Evolutionary conservation across 169 alveolate species (phyloP), one percentile per base, ranked within the genome.

Genomic region (Blepharisma undulans): DNA sequence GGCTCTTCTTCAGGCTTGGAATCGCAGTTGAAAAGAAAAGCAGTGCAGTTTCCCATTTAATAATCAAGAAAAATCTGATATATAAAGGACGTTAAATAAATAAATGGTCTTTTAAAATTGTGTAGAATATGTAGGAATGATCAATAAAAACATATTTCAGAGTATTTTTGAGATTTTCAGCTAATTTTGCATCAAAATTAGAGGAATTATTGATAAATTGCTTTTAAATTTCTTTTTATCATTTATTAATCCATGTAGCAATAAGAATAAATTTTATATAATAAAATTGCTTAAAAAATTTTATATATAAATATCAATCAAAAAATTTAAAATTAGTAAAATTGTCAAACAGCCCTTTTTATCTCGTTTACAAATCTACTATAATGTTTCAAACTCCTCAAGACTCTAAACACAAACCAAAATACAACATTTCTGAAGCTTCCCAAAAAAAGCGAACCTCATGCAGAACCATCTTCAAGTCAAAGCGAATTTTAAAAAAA

Each of bases 1-100:
- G 66, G 66, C 10, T 48, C 66, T 48, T 48, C 66, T 48, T 48
- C 66, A 48, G 66, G 66, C 66, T 74, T 74, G 29, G 80, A 74
- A 29, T 74, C 80, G 16, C 80, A 74, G 16, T 74, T 74, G 27
- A 74, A 74, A 22, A 74, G 33, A 74, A 74, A 74, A 74, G 80
- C 80, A 25, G 80, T 74, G 80, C 80, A 74, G 80, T 74, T 74
- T 74, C 80, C 80, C 80, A 74, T 74, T 48, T 48, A 48, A 48
- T 48, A 48, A 10, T 48, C 66, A 48, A 48, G 66, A 18, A 48
- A 48, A 48, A 48, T 48, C 66, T 48, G 66, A 48, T 48, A 48
- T 48, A 48, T 48, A 48, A 48, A 48, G 66, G 66, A 48, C 66
- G 66, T 48, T 48, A 48, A 48, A 48, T 48, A 48, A 48, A 48